Conservation (phyloP, 306 rosid species). For the Trifolium fragiferum region DNA sequence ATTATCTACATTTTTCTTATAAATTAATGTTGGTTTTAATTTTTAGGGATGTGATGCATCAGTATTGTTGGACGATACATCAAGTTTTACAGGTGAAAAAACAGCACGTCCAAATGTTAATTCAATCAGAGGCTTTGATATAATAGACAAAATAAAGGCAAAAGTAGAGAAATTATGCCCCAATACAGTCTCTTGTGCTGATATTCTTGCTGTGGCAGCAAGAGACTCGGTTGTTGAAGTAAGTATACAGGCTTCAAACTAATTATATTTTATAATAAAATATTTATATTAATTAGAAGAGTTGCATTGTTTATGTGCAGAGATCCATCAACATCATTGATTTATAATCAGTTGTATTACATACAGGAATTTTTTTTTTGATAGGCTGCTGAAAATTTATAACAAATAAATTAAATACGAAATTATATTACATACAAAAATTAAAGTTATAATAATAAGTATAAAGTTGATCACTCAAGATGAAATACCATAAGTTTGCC, state of each 20-base stretch:
- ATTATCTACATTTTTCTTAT: neutral
- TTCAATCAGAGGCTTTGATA: constrained; percentile 64
- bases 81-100: constrained; percentile 69
- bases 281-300: no score
- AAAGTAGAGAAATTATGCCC: constrained; percentile 59
- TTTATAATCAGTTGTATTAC: no score
- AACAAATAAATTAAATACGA: no score
- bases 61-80: constrained; percentile 62
- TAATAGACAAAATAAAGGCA: constrained; percentile 61
- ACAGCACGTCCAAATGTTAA: constrained; percentile 56
- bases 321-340: no score
- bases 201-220: constrained; percentile 64
- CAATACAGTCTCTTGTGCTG: constrained; percentile 68
- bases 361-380: no score
- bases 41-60: constrained; percentile 80
- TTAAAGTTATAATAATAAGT: no score
- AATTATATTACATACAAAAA: no score
- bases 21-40: neutral
- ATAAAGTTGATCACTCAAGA: no score
- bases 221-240: constrained; percentile 70
- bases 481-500: no score
- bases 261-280: no score
- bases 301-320: no score
- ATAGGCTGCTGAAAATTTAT: no score
- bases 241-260: constrained; percentile 13